phyloP scores from a whole-genome alignment of 352 stramenopile species.

The Phytophthora hybrid region DNA sequence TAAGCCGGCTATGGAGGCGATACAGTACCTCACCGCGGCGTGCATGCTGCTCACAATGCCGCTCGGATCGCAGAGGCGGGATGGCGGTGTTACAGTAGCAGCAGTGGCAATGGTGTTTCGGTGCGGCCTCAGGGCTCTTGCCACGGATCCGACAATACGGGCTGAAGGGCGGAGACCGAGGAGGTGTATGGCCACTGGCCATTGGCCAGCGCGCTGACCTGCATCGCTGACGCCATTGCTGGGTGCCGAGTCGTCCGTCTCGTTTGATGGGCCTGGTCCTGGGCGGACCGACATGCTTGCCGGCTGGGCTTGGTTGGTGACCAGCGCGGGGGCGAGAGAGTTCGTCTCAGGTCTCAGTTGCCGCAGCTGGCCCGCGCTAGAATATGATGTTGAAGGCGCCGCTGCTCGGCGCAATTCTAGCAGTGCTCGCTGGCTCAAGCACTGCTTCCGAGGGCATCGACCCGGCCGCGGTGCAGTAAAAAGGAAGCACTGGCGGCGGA shows the following conservation, averaged over 20 bases:
- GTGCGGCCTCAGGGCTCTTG: not conserved
- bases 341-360: constrained; percentile 1
- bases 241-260: not conserved
- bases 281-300: not conserved
- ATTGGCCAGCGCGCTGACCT: not conserved
- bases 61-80: too few species aligned
- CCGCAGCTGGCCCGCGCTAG: not conserved
- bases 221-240: not conserved
- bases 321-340: not conserved
- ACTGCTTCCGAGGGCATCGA: too few species aligned
- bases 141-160: not conserved
- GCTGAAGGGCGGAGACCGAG: not conserved
- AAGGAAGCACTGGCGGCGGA: too few species aligned
- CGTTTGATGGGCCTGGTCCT: not conserved
- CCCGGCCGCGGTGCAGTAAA: too few species aligned
- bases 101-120: not conserved
- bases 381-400: not conserved
- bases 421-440: not conserved
- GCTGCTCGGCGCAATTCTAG: too few species aligned
- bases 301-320: not conserved
- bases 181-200: too few species aligned
- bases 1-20: not conserved
- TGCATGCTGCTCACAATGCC: too few species aligned
- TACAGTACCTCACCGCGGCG: not conserved
- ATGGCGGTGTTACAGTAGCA: not conserved